Evolutionary conservation across 768 basidiomycete genomes (phyloP), one percentile per base, ranked within the genome.

Genomic region (Hygrocybe coccinea): DNA sequence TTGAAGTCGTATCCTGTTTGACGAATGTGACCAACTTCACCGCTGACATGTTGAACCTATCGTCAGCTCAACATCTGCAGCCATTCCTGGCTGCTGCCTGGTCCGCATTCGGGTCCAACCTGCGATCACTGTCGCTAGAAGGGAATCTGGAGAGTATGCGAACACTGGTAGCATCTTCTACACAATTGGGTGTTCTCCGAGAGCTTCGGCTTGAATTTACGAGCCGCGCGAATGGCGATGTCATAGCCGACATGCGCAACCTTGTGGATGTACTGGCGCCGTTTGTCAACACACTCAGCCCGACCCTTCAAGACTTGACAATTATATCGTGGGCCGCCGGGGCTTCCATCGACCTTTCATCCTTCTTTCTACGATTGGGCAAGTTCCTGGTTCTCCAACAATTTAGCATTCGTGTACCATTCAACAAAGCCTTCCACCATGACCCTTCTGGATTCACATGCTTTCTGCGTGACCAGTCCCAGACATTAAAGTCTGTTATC

Each of bases 31-130:
- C 61, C 17, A 60, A 67, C 1, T 71, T 78, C 35, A 66, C 68
- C n/a, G 64, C 78, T n/a, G 71, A 74, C 49, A 69, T 72, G 4
- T 76, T 74, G 74, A 70, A 75, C 48, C 53, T 70, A 14, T 66
- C 68, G 15, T 61, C 65, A 3, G 38, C 25, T 1, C 63, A 71
- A 52, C 62, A 74, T 49, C 55, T 75, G 12, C 56, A 65, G 14
- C 50, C 62, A 1, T 69, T 77, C 37, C 71, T 75, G 56, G 54
- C 65, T 2, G 58, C 67, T 14, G 75, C 74, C 3, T 79, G 76
- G 76, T 54, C 62, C 1, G 63, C 71, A 10, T 76, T 78, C 60
- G 76, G 76, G 11, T 52, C 37, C 6, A 71, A 68, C 22, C 59
- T 79, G 45, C 62, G 61, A 19, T 62, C 60, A 12, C 38, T 77